These are phyloP conservation scores for Sporothrix dimorphospora DNA, from an alignment of 2,329 filamentous ascomycete species.

Conservation along the genomic window DNA sequence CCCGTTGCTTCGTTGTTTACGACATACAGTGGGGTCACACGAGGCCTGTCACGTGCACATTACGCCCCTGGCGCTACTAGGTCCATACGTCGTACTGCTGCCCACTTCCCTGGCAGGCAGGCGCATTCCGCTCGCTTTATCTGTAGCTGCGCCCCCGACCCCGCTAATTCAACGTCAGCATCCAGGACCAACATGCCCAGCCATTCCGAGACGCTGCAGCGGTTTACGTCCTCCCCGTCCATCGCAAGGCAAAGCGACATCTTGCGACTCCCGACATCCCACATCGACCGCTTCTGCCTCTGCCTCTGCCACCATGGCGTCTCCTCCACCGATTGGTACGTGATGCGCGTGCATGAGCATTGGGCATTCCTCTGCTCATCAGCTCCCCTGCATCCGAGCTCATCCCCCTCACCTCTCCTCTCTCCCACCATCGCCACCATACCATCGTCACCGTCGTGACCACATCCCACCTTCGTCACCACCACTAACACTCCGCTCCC, in stretches of 20 bases:
- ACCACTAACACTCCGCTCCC: constrained; percentile 2
- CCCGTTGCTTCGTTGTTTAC: not conserved
- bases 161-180: constrained; percentile 29
- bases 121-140: constrained; percentile 27
- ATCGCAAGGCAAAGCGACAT: not conserved
- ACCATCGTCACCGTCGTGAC: not conserved
- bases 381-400: not conserved
- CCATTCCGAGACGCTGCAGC: constrained; percentile 21
- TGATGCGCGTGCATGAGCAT: constrained; percentile 9
- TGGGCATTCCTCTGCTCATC: not conserved
- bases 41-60: not conserved
- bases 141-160: constrained; percentile 29
- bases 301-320: constrained; percentile 48
- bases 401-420: not conserved
- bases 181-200: constrained; percentile 11
- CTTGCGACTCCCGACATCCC: constrained; percentile 4
- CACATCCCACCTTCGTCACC: constrained; percentile 25
- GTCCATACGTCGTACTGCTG: not conserved
- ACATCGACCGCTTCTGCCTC: not conserved
- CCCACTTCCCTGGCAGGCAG: constrained; percentile 21
- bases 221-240: not conserved
- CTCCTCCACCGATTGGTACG: constrained; percentile 59
- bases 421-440: not conserved
- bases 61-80: not conserved
- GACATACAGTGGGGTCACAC: not conserved